Percentiles rank a stretch among this genome's conserved stretches.
Evolutionary conservation across 2,329 filamentous ascomycete species (phyloP).

Genomic region (Fusarium brachygibbosum): DNA sequence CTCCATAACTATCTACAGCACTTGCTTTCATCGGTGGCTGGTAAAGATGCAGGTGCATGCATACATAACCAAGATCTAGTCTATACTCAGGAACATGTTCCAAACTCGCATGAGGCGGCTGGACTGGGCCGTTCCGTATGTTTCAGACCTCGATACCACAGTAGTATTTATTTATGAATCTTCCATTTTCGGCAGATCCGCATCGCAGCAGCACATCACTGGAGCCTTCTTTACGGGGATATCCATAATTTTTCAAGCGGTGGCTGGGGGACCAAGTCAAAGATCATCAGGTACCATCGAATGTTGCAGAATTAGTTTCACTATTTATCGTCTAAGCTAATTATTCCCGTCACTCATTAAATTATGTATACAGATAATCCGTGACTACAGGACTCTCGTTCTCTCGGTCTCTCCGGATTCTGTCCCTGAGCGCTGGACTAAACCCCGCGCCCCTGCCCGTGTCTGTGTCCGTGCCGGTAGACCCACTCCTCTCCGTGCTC

Average conservation of each 20-base stretch:
- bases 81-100: constrained; percentile 33
- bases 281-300: constrained; percentile 43
- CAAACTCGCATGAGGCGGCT: constrained; percentile 9
- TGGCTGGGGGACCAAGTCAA: constrained; percentile 24
- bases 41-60: constrained; percentile 7
- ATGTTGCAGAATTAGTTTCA: constrained; percentile 7
- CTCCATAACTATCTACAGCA: neutral
- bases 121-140: constrained; percentile 29
- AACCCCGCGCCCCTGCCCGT: constrained; percentile 4
- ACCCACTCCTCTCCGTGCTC: constrained; percentile 26
- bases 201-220: constrained; percentile 5
- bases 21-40: constrained; percentile 1
- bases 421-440: constrained; percentile 11
- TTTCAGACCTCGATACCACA: constrained; percentile 21
- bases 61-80: constrained; percentile 4
- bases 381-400: constrained; percentile 24
- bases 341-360: neutral
- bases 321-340: neutral
- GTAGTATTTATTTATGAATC: constrained; percentile 11
- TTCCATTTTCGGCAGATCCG: constrained; percentile 22
- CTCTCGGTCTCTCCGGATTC: constrained; percentile 15
- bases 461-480: constrained; percentile 7
- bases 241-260: constrained; percentile 1
- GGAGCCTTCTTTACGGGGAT: neutral
- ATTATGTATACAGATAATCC: constrained; percentile 21